These are phyloP conservation scores for Sphagnum tenellum DNA, from an alignment of 225 moss, liverwort and hornwort species.

Conservation along the genomic window DNA sequence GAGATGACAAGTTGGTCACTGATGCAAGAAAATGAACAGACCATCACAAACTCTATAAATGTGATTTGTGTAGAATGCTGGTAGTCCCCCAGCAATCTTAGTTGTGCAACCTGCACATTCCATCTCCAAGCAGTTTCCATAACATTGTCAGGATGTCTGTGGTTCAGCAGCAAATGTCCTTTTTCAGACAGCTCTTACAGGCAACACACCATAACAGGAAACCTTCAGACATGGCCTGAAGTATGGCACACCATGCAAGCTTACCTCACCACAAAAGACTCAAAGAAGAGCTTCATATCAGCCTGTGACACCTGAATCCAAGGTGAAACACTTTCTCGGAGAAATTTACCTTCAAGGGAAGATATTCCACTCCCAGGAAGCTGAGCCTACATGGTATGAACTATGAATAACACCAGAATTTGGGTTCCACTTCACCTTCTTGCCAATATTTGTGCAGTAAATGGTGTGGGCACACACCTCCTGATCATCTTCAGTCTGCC, in stretches of 20 bases:
- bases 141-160: not conserved
- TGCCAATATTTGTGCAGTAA: constrained; percentile 99
- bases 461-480: constrained; percentile 99
- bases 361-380: no score
- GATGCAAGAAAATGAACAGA: constrained; percentile 21
- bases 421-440: constrained; percentile 93
- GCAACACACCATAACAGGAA: no score
- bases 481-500: constrained; percentile 92
- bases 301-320: constrained; percentile 98
- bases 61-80: constrained; percentile 98
- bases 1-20: not conserved
- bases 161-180: not conserved
- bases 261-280: constrained; percentile 83
- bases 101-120: constrained; percentile 56
- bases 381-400: not conserved
- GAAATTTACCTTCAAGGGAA: not conserved
- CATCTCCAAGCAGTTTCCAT: constrained; percentile 2
- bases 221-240: not conserved
- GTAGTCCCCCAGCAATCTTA: constrained; percentile 92
- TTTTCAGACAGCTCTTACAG: not conserved
- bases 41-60: constrained; percentile 98
- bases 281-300: constrained; percentile 98
- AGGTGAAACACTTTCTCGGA: constrained; percentile 48
- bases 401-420: no score
- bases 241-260: not conserved